Evolutionary conservation across 805 yeast genomes (phyloP).

Genomic region (Schwanniomyces occidentalis): DNA sequence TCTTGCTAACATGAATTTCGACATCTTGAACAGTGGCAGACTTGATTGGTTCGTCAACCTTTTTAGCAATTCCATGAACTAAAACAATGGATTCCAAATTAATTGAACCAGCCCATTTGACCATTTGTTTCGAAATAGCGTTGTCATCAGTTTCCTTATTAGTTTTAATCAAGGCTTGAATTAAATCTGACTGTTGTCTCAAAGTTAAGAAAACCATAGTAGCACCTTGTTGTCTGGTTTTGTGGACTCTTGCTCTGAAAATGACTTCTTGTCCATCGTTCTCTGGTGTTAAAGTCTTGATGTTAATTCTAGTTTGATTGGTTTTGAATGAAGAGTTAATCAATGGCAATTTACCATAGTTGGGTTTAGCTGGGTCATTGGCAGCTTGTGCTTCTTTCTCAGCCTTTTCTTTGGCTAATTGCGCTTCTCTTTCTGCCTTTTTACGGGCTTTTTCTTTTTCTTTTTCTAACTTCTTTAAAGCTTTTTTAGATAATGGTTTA

Average conservation of each 20-base stretch:
- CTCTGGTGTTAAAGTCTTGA: constrained; percentile 56
- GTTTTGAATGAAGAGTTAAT: constrained; percentile 74
- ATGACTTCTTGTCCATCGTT: constrained; percentile 75
- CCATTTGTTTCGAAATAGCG: constrained; percentile 86
- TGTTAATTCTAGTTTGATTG: constrained; percentile 61
- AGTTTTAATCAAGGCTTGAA: constrained; percentile 83
- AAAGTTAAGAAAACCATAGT: constrained; percentile 87
- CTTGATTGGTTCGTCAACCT: constrained; percentile 83
- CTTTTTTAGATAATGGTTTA: constrained; percentile 87
- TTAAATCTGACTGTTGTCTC: constrained; percentile 82
- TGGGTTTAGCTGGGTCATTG: constrained; percentile 81
- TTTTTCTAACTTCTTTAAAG: constrained; percentile 90
- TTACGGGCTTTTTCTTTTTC: constrained; percentile 90
- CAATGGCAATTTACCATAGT: constrained; percentile 88
- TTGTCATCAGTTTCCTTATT: constrained; percentile 53
- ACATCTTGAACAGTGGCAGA: constrained; percentile 89
- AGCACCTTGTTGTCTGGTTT: constrained; percentile 93
- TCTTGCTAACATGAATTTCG: constrained; percentile 76
- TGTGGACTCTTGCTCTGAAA: constrained; percentile 93
- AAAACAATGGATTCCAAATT: constrained; percentile 89
- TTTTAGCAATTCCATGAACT: constrained; percentile 80
- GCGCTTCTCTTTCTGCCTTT: constrained; percentile 90
- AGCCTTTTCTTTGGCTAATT: constrained; percentile 82
- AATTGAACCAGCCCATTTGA: constrained; percentile 89
- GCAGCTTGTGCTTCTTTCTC: constrained; percentile 68